Evolutionary conservation across 768 basidiomycete species (phyloP).

Genomic region (Boletus eberwhitei): DNA sequence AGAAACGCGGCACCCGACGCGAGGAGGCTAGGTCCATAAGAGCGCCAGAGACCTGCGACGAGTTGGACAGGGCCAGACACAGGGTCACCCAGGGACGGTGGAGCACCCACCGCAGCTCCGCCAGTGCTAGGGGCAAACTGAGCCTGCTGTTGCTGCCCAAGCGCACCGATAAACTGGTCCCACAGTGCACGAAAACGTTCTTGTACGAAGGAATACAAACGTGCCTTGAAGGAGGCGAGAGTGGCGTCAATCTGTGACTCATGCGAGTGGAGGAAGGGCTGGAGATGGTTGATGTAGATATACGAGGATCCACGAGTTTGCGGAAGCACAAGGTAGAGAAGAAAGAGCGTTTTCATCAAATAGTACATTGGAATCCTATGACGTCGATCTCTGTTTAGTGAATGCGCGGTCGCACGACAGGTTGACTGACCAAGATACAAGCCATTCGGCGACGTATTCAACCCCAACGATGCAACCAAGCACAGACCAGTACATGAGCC

Average conservation of each 20-base stretch:
- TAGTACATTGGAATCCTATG: slow-evolving; percentile 88
- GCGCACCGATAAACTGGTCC: slow-evolving; percentile 54
- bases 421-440: slow-evolving; percentile 71
- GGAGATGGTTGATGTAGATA: slow-evolving; percentile 75
- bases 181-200: slow-evolving; percentile 60
- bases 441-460: slow-evolving; percentile 85
- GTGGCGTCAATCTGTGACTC: slow-evolving; percentile 83
- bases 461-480: slow-evolving; percentile 77
- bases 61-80: slow-evolving; percentile 65
- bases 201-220: slow-evolving; percentile 62
- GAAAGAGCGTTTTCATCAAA: slow-evolving; percentile 73
- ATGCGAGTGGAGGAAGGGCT: slow-evolving; percentile 79
- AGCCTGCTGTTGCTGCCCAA: slow-evolving; percentile 41
- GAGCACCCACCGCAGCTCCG: slow-evolving; percentile 29
- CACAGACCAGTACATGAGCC: slow-evolving; percentile 98
- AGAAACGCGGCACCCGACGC: slow-evolving; percentile 66
- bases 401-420: slow-evolving; percentile 6
- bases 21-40: slow-evolving; percentile 70
- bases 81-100: slow-evolving; percentile 50
- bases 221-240: slow-evolving; percentile 60
- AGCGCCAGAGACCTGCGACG: slow-evolving; percentile 66
- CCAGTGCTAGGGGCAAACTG: slow-evolving; percentile 18
- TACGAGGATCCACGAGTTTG: slow-evolving; percentile 87
- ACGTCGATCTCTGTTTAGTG: slow-evolving; percentile 8
- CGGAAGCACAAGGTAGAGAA: slow-evolving; percentile 87